Base-by-base conservation (phyloP, 176 grass and related monocot genomes). In the Oryza meridionalis region DNA sequence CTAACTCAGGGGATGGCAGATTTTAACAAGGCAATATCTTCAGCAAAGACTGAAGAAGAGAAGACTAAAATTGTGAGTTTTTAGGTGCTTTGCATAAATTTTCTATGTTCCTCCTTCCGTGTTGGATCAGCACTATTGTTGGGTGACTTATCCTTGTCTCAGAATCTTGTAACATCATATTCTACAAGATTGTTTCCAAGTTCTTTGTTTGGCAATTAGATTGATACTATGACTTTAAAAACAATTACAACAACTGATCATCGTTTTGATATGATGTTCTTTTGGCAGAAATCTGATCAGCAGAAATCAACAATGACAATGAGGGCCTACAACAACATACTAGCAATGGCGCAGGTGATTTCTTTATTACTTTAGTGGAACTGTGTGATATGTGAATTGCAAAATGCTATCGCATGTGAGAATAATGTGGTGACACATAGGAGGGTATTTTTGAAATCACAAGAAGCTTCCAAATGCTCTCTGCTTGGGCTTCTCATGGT, bases 321-420 rank as follows among this genome's bases (percentile, higher is more conserved):
- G 81, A 82, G 88, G 62, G 86, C 92, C 45, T 99, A 92, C 77
- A 99, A 99, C 72, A 99, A 99, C 84, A 99, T 99, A 89, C 78
- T 99, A 86, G 76, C 91, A 80, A 90, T 99, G 93, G 59, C 86
- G 12, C 91, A 99, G 93, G 97, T 99, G 55, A 33, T 77, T 82
- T 67, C 12, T 47, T 75, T 82, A 4, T 82, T 66, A 27, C 55
- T 55, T 74, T 7, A 14, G 19, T 78, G 76, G 40, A 58, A 82
- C 12, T 73, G 67, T 22, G 37, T 22, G 26, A 21, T n/a, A 64
- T 45, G 67, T 6, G 14, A 51, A 51, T 16, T 51, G 15, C 15
- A 51, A 51, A 51, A 51, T 51, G 49, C 47, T 50, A 16, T 50
- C 10, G 45, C 46, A 17, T 58, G 53, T 21, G 17, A 58, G 5